Percentiles rank a stretch among this genome's conserved stretches.
These are phyloP conservation scores for Martiniozyma abietophila DNA, from an alignment of 805 yeast genomes.

Conservation along the genomic window DNA sequence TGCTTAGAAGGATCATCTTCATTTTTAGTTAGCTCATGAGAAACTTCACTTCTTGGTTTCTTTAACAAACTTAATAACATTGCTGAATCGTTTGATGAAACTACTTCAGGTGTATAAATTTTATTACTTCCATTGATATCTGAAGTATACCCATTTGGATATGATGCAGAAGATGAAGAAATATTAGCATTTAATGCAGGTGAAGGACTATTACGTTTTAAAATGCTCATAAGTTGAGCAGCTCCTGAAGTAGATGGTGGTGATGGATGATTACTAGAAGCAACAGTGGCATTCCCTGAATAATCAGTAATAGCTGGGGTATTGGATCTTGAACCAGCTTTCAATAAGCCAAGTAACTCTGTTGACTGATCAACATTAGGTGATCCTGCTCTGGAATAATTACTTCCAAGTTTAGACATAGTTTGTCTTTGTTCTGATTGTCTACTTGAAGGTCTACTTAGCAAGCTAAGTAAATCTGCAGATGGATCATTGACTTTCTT, in stretches of 20 bases:
- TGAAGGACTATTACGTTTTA: not conserved
- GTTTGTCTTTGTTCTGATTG: not conserved
- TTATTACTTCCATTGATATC: too few species aligned
- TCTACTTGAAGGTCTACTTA: too few species aligned
- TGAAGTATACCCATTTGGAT: too few species aligned
- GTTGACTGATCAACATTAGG: too few species aligned
- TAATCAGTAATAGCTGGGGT: not conserved
- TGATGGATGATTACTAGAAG: not conserved
- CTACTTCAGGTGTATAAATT: not conserved
- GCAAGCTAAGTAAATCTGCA: too few species aligned
- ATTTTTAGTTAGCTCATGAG: not conserved
- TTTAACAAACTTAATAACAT: conserved; percentile 4
- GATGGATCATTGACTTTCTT: too few species aligned
- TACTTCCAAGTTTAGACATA: not conserved
- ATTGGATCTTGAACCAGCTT: too few species aligned
- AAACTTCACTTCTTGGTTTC: not conserved
- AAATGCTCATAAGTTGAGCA: not conserved
- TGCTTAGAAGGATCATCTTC: not conserved
- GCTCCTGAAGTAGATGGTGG: not conserved
- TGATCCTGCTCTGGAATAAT: not conserved
- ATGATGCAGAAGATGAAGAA: too few species aligned
- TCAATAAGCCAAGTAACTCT: too few species aligned
- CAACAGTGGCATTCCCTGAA: not conserved
- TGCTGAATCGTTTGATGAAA: conserved; percentile 1
- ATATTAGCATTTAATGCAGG: not conserved